Evolutionary conservation across 2,329 filamentous ascomycete species (phyloP).

Genomic region (Colletotrichum sp.): DNA sequence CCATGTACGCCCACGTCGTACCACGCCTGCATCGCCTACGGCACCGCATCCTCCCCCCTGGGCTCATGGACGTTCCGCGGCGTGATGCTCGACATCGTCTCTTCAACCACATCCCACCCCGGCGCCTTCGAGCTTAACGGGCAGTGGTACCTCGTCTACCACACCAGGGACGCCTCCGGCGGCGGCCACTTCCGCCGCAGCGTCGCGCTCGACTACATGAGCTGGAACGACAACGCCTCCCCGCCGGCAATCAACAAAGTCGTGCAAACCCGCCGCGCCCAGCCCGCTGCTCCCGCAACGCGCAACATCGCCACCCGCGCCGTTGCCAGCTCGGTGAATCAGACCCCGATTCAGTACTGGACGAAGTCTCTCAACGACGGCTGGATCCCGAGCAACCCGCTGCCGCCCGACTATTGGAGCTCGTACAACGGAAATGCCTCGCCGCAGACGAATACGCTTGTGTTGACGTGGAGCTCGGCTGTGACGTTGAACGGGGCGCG

Average conservation of each 20-base stretch:
- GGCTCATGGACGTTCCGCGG: conserved; percentile 39
- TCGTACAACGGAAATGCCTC: conserved; percentile 34
- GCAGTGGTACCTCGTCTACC: conserved; percentile 36
- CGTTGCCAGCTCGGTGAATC: conserved; percentile 24
- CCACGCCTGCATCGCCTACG: conserved; percentile 42
- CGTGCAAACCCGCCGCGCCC: conserved; percentile 29
- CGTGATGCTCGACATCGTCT: conserved; percentile 38
- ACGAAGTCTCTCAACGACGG: conserved; percentile 36
- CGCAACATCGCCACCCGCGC: conserved; percentile 36
- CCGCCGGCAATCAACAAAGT: conserved; percentile 34
- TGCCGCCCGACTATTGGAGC: conserved; percentile 41
- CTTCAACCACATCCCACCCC: conserved; percentile 39
- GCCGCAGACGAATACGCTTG: conserved; percentile 31
- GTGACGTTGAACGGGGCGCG: conserved; percentile 33
- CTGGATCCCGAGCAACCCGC: conserved; percentile 30
- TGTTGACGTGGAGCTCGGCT: conserved; percentile 31
- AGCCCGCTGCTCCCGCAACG: conserved; percentile 25
- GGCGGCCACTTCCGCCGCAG: conserved; percentile 40
- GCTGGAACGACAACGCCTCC: conserved; percentile 28
- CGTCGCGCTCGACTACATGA: conserved; percentile 14
- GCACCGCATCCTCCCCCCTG: conserved; percentile 34
- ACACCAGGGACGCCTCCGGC: conserved; percentile 36
- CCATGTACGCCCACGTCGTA: conserved; percentile 41
- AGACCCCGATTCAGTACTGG: conserved; percentile 42
- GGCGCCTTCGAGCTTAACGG: conserved; percentile 33